Conservation (phyloP, 148 eudicot genomes). For the Hydrangea macrophylla region DNA sequence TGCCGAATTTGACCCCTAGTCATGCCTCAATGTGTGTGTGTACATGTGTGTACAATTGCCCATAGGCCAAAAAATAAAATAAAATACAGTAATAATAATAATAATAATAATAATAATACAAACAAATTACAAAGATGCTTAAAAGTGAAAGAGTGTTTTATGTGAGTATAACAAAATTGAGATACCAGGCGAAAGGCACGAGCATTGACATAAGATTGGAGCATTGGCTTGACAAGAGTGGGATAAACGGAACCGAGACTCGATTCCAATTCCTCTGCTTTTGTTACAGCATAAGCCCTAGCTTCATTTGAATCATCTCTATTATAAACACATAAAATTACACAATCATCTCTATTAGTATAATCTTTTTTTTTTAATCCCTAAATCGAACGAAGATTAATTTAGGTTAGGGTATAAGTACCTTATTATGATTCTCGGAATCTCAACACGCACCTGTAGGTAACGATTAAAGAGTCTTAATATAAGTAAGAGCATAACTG, state of each 20-base stretch:
- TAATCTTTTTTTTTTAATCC: background rate
- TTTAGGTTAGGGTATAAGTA: conserved; percentile 5
- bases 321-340: conserved; percentile 16
- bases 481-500: conserved; percentile 8
- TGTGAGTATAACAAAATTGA: background rate
- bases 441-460: too few species aligned
- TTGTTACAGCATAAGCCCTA: conserved; percentile 38
- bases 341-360: background rate
- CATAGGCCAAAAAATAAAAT: too few species aligned
- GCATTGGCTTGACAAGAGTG: conserved; percentile 61
- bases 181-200: conserved; percentile 91
- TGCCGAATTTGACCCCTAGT: too few species aligned
- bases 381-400: background rate
- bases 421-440: conserved; percentile 26
- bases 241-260: conserved; percentile 39
- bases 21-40: too few species aligned
- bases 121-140: background rate
- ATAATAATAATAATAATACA: too few species aligned
- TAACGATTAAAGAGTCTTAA: too few species aligned
- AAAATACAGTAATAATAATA: too few species aligned
- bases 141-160: background rate
- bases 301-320: conserved; percentile 57
- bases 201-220: conserved; percentile 76
- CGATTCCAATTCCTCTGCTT: conserved; percentile 52
- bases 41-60: too few species aligned